Evolutionary conservation across 1,284 basidiomycete species (phyloP), one percentile per base, ranked within the genome.

Genomic region (Microbotryum scabiosae): DNA sequence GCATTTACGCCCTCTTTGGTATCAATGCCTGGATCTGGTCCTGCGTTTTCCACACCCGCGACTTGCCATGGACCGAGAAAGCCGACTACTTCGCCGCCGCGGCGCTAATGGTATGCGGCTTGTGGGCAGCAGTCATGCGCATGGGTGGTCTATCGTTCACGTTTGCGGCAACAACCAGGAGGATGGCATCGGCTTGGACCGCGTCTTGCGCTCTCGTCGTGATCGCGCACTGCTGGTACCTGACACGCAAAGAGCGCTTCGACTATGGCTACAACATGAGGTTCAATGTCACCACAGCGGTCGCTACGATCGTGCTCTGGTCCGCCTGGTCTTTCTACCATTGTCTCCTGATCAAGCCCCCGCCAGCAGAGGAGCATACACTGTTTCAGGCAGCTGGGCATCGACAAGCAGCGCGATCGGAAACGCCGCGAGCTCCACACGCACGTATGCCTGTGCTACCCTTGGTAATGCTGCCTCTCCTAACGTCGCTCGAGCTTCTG

Each of bases 11-110:
- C 1, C 74, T 81, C 57, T 78, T 86, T 49, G 90, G 87, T 72
- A 79, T 91, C 70, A 93, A 93, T 70, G 87, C 91, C 1, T 98
- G 94, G 96, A 72, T 90, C 30, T 96, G 90, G 89, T 90, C 87
- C 8, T 77, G 86, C 1, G 80, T 97, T 14, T 98, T 98, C 72
- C 96, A 99, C 73, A 88, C 86, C 0, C 79, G 96, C 80, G 94
- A 97, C 76, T 80, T 84, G 21, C 82, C 85, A 2, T 75, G 78
- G 48, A 98, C 94, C 1, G 96, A 99, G 75, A 88, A 86, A 66
- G 70, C 93, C 69, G 94, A 98, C 74, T 98, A 98, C 75, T 97
- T 97, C 74, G 90, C 88, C 7, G 96, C 96, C 3, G 92, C 87
- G 0, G 77, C 88, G 26, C 85, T 72, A 49, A 72, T 75, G 55